These are phyloP conservation scores for Yamadazyma phyllophila DNA, from an alignment of 805 yeast species.

Conservation along the genomic window DNA sequence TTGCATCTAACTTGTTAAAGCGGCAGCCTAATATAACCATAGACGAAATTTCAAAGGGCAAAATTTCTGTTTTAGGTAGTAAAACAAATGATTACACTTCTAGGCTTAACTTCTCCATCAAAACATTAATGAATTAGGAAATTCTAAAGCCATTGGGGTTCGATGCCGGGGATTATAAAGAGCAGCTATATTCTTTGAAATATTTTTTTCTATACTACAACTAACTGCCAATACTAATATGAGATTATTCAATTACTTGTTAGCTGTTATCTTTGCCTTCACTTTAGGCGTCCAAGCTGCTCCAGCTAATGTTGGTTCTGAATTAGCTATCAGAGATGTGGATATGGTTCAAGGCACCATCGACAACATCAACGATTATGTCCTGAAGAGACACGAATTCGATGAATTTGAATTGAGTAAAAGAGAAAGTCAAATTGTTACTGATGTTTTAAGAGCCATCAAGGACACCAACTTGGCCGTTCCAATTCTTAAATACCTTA, in stretches of 20 bases:
- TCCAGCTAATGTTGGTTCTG: slow-evolving; percentile 25
- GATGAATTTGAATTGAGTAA: slow-evolving; percentile 23
- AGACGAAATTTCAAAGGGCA: background rate
- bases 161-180: background rate
- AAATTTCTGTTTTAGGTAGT: slow-evolving; percentile 9
- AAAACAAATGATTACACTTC: background rate
- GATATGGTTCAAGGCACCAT: slow-evolving; percentile 26
- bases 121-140: slow-evolving; percentile 7
- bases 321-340: slow-evolving; percentile 21
- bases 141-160: background rate
- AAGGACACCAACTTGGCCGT: slow-evolving; percentile 38
- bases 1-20: slow-evolving; percentile 3
- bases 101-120: slow-evolving; percentile 1
- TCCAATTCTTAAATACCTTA: slow-evolving; percentile 29
- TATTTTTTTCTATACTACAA: background rate
- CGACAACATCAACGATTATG: slow-evolving; percentile 25
- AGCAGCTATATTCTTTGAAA: background rate
- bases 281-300: slow-evolving; percentile 31
- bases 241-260: slow-evolving; percentile 5
- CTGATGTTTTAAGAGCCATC: slow-evolving; percentile 37
- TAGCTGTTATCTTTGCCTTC: slow-evolving; percentile 25
- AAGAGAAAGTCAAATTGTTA: slow-evolving; percentile 41
- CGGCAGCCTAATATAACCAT: slow-evolving; percentile 1
- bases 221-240: background rate
- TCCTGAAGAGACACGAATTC: slow-evolving; percentile 28